These are phyloP conservation scores for Primulina huaijiensis DNA, from an alignment of 257 asterid species.

Conservation along the genomic window DNA sequence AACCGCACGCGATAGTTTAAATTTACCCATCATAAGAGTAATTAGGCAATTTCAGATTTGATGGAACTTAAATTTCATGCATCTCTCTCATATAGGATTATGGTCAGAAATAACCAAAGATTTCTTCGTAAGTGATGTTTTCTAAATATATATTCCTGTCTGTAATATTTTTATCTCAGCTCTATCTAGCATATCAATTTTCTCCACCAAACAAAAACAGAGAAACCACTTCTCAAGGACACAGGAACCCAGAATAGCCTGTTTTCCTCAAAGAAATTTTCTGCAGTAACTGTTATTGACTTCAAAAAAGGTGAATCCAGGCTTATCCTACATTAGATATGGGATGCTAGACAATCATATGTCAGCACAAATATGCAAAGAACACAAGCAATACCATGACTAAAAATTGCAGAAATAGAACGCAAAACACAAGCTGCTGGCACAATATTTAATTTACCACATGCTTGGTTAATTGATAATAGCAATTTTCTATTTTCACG, in stretches of 20 bases:
- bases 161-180: background rate
- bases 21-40: no score
- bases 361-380: constrained; percentile 1
- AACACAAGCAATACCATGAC: constrained; percentile 9
- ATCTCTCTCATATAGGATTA: no score
- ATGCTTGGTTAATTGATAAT: background rate
- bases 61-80: no score
- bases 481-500: background rate
- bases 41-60: no score
- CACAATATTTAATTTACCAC: background rate
- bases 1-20: no score
- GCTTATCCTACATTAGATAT: background rate
- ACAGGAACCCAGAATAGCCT: background rate
- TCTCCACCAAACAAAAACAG: background rate
- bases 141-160: no score
- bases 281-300: background rate
- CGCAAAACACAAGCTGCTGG: constrained; percentile 3
- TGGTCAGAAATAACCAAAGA: no score
- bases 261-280: background rate
- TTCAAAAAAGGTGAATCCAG: background rate
- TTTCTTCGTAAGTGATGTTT: background rate
- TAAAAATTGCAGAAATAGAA: background rate
- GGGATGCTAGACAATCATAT: background rate
- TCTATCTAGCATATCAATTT: no score
- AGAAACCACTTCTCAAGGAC: background rate